Conservation (phyloP, 805 yeast genomes). For the Teunomyces kruisii region DNA sequence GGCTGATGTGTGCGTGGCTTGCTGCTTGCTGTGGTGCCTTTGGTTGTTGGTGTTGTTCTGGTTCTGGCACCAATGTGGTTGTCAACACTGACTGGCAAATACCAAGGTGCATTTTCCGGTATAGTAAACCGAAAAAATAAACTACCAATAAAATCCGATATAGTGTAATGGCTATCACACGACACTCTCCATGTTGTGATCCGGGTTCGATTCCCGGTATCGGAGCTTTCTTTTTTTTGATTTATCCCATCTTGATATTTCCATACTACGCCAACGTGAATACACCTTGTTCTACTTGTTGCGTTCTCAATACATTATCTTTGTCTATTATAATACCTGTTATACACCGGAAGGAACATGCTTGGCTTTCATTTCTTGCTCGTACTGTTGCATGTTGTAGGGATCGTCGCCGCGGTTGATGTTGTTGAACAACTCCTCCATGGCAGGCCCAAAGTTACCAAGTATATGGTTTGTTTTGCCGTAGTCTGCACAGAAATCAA, state of each 20-base stretch:
- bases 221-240: conserved; percentile 12
- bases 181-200: conserved; percentile 25
- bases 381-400: neutral
- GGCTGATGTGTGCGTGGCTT: too few relatives aligned
- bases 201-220: conserved; percentile 22
- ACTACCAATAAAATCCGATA: conserved; percentile 14
- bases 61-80: too few relatives aligned
- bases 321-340: neutral
- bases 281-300: too few relatives aligned
- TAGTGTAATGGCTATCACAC: conserved; percentile 30
- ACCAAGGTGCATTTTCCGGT: neutral
- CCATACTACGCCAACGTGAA: too few relatives aligned
- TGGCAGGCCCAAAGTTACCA: conserved; percentile 1
- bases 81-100: too few relatives aligned
- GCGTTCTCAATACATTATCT: too few relatives aligned
- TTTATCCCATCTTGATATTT: neutral
- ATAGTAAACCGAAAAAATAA: neutral
- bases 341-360: neutral
- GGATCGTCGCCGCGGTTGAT: neutral
- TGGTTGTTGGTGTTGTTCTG: too few relatives aligned
- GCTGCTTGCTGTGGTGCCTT: too few relatives aligned
- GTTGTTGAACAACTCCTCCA: conserved; percentile 5
- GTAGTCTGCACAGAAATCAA: conserved; percentile 12
- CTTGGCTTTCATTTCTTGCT: neutral
- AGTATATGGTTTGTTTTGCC: conserved; percentile 7